These are phyloP conservation scores for Leccinum solheimii DNA, from an alignment of 1,284 basidiomycete species.

Conservation along the genomic window DNA sequence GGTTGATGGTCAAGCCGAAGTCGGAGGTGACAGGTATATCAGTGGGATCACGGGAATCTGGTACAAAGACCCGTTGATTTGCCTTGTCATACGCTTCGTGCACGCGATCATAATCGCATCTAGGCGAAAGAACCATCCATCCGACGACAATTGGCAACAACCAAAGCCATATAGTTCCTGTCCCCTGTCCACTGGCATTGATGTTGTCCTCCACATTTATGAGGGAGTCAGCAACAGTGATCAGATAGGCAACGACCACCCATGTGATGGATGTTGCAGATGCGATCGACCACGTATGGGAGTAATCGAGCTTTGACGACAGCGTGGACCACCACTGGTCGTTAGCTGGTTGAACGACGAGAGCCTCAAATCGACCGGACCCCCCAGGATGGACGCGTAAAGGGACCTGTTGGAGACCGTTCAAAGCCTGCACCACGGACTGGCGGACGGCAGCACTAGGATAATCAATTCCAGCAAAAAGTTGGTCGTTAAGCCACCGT, in stretches of 20 bases:
- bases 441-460: slow-evolving; percentile 16
- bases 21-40: slow-evolving; percentile 6
- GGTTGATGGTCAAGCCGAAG: slow-evolving; percentile 27
- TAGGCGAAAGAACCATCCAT: slow-evolving; percentile 44
- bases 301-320: slow-evolving; percentile 26
- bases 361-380: slow-evolving; percentile 27
- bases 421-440: slow-evolving; percentile 25
- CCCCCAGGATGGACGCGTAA: slow-evolving; percentile 27
- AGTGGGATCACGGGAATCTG: neutral
- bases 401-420: slow-evolving; percentile 34
- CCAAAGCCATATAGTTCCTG: slow-evolving; percentile 44
- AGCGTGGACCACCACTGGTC: slow-evolving; percentile 34
- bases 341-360: slow-evolving; percentile 35
- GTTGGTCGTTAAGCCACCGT: slow-evolving; percentile 28
- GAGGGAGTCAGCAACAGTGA: slow-evolving; percentile 43
- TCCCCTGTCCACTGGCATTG: slow-evolving; percentile 36
- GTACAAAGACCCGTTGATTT: slow-evolving; percentile 23
- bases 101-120: slow-evolving; percentile 39
- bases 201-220: slow-evolving; percentile 15
- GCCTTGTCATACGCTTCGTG: slow-evolving; percentile 34
- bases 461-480: slow-evolving; percentile 26
- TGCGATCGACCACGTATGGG: slow-evolving; percentile 41
- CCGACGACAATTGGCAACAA: slow-evolving; percentile 42
- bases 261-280: slow-evolving; percentile 41
- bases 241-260: slow-evolving; percentile 44